These are phyloP conservation scores for Huntiella omanensis DNA, from an alignment of 2,329 filamentous ascomycete species.

Conservation along the genomic window DNA sequence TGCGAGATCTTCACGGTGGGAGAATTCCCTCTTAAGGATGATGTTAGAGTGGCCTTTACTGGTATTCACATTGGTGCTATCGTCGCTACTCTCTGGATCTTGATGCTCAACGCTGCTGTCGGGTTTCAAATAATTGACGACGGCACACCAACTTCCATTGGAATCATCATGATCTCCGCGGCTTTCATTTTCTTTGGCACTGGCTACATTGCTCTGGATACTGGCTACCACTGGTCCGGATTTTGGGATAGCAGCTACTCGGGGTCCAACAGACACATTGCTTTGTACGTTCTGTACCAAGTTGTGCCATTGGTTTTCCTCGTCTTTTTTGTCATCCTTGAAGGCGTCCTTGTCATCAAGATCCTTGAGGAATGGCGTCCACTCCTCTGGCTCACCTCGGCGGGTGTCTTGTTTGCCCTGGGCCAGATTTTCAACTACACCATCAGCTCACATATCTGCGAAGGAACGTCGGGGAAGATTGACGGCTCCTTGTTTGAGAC, in stretches of 20 bases:
- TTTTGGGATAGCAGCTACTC: conserved; percentile 47
- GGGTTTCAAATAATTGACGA: conserved; percentile 91
- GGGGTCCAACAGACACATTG: conserved; percentile 53
- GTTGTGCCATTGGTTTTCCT: conserved; percentile 76
- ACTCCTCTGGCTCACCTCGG: conserved; percentile 69
- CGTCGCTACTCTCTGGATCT: conserved; percentile 70
- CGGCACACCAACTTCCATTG: conserved; percentile 68
- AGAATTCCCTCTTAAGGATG: conserved; percentile 56
- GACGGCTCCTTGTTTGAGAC: conserved; percentile 88
- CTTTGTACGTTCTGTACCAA: conserved; percentile 87
- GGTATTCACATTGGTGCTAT: conserved; percentile 84
- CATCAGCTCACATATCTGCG: conserved; percentile 77
- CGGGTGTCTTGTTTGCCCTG: conserved; percentile 67
- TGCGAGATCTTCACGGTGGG: conserved; percentile 96
- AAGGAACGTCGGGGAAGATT: conserved; percentile 65
- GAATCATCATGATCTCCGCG: conserved; percentile 53
- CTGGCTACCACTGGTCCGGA: conserved; percentile 67
- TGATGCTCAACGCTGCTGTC: conserved; percentile 80
- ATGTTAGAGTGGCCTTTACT: conserved; percentile 63
- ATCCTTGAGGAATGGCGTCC: conserved; percentile 76
- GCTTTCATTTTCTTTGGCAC: conserved; percentile 65
- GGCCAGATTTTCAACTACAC: conserved; percentile 95
- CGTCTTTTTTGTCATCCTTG: conserved; percentile 70
- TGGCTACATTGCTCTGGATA: conserved; percentile 90
- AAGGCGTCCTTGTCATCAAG: conserved; percentile 64